Conservation (phyloP, 495 filamentous ascomycete species). For the Penicillium angulare region DNA sequence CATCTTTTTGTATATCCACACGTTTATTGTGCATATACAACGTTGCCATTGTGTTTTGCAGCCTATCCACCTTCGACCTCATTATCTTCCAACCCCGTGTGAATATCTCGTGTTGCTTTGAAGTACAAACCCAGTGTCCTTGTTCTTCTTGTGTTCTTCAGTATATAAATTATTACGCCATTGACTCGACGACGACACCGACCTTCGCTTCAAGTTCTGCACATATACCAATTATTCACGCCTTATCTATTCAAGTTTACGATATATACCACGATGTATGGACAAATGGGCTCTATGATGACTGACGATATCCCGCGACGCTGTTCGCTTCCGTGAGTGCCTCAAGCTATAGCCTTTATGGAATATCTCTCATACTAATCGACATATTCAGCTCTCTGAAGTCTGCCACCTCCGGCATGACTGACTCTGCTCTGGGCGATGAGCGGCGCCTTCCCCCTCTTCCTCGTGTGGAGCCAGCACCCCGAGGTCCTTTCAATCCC, state of each 20-base stretch:
- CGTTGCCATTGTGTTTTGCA: constrained; percentile 16
- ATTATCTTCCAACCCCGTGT: constrained; percentile 3
- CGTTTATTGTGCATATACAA: constrained; percentile 21
- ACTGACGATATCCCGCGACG: constrained; percentile 33
- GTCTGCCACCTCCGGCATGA: constrained; percentile 17
- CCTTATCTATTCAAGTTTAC: constrained; percentile 12
- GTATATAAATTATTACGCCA: constrained; percentile 19
- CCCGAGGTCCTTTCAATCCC: constrained; percentile 43
- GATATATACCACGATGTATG: constrained; percentile 30
- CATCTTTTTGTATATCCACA: constrained; percentile 12
- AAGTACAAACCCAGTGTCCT: neutral
- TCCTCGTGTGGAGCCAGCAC: constrained; percentile 41
- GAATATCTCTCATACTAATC: constrained; percentile 3
- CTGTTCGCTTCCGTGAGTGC: constrained; percentile 44
- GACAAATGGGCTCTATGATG: constrained; percentile 33
- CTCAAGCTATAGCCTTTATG: neutral
- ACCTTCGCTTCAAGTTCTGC: constrained; percentile 9
- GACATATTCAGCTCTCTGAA: constrained; percentile 15
- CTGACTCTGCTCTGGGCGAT: constrained; percentile 25
- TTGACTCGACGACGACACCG: constrained; percentile 8
- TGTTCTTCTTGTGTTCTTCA: neutral
- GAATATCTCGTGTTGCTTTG: constrained; percentile 3
- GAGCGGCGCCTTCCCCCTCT: constrained; percentile 45
- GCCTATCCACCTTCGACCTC: neutral
- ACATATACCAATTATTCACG: constrained; percentile 15